Conservation (phyloP, 176 grass and related monocot genomes). For the Melocanna baccifera region DNA sequence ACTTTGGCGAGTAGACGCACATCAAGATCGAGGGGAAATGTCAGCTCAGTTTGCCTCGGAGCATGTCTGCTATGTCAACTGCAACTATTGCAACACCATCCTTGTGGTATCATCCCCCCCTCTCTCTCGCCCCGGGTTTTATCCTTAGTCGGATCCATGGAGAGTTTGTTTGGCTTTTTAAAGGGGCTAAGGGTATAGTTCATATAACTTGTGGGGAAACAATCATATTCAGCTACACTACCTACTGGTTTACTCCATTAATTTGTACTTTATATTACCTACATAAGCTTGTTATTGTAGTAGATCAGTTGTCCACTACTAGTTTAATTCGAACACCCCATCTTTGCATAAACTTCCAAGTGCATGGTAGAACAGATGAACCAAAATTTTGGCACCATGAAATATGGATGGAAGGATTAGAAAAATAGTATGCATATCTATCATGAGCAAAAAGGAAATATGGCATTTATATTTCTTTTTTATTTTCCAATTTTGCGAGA, state of each 20-base stretch:
- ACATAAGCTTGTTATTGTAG: not conserved
- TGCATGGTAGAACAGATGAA: not conserved
- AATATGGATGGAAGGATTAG: constrained; percentile 12
- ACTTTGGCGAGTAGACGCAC: not conserved
- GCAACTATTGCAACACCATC: constrained; percentile 92
- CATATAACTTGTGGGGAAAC: not conserved
- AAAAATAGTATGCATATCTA: not conserved
- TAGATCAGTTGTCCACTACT: not conserved
- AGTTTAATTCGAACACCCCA: not conserved
- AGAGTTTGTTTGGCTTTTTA: not conserved
- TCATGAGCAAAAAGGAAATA: not conserved
- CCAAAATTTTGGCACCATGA: constrained; percentile 9
- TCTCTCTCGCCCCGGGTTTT: not conserved
- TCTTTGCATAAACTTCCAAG: not conserved
- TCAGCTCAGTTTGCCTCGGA: constrained; percentile 61
- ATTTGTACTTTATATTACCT: not conserved
- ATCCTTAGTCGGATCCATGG: not conserved
- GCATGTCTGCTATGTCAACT: constrained; percentile 89
- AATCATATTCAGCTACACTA: not conserved
- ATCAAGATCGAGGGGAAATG: constrained; percentile 44
- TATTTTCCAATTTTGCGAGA: not conserved
- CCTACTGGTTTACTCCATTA: constrained; percentile 5
- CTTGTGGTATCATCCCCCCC: constrained; percentile 56
- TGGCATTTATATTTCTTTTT: not conserved
- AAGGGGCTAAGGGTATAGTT: not conserved